A percentile compares a stretch with the other conserved stretches of the same genome.
Conservation (phyloP, 108 stramenopile genomes). For the Craspedostauros australis region DNA sequence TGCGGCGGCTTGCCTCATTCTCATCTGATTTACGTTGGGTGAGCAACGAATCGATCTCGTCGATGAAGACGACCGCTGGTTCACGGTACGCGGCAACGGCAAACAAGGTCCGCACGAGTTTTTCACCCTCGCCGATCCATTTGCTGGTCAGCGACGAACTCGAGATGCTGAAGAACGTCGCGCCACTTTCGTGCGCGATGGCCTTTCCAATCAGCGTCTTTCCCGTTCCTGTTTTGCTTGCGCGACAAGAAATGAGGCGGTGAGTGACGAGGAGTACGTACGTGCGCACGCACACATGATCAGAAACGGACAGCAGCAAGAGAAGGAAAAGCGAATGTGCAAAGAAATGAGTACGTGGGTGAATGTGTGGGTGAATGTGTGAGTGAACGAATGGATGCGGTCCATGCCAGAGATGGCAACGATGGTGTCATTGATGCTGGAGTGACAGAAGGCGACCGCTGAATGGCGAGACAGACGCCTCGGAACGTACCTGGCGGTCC, state of each 20-base stretch:
- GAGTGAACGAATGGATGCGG: too few species aligned
- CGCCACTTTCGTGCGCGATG: slow-evolving; percentile 93
- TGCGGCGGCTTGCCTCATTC: slow-evolving; percentile 90
- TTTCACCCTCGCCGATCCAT: slow-evolving; percentile 99
- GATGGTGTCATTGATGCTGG: not conserved
- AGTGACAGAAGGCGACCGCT: not conserved
- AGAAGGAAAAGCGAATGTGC: too few species aligned
- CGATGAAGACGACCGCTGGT: slow-evolving; percentile 93
- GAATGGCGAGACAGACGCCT: not conserved
- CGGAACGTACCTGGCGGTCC: slow-evolving; percentile 60
- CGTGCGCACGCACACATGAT: too few species aligned
- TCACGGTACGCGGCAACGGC: slow-evolving; percentile 90
- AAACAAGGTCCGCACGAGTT: slow-evolving; percentile 94
- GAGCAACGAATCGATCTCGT: slow-evolving; percentile 94
- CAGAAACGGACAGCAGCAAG: too few species aligned
- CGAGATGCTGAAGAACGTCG: slow-evolving; percentile 98
- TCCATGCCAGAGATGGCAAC: not conserved
- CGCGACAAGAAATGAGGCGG: too few species aligned
- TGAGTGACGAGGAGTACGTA: too few species aligned
- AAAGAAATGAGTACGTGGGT: too few species aligned
- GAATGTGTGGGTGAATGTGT: too few species aligned
- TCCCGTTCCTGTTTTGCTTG: slow-evolving; percentile 62
- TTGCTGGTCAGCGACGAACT: slow-evolving; percentile 97
- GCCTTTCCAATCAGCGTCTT: slow-evolving; percentile 99
- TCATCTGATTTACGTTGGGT: slow-evolving; percentile 88